Evolutionary conservation across 2,329 filamentous ascomycete species (phyloP), one percentile per base, ranked within the genome.

Genomic region (Malbranchea zuffiana): DNA sequence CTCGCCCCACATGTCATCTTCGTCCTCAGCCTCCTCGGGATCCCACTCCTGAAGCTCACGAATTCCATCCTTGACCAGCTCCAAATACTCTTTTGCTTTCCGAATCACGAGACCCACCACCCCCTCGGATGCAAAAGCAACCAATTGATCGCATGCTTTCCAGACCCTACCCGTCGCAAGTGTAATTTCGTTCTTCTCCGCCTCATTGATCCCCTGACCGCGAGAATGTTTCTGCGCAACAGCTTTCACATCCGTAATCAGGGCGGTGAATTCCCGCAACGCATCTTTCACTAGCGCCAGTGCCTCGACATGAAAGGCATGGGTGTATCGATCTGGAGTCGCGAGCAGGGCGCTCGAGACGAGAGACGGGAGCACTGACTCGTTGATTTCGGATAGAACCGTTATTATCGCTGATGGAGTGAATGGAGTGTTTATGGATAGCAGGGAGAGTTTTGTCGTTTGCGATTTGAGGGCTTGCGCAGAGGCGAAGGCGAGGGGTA

Each of bases 41-140:
- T 79, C 76, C 85, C 87, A 95, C 49, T 88, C 84, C 54, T 85
- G 83, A 46, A 95, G 59, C 61, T 95, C 88, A 44, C 82, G 75
- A 47, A 92, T 73, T 0, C 85, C 81, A 62, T 95, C 88, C 48
- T 82, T 74, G 16, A 95, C 64, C 2, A 81, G 74, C 39, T 82
- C 82, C 26, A 76, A 67, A 60, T 80, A 83, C 54, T 86, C 71
- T 47, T 83, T 75, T 1, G 80, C 80, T 53, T 80, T 86, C 47
- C 71, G 67, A 0, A 81, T 69, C 31, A 88, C 69, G 40, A 86
- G 66, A 0, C 80, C 82, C 0, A 72, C 73, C 4, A 92, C 71
- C 0, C 85, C 86, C 16, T 76, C 61, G 4, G 67, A 68, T 32
- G 77, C 72, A 25, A 93, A 61, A 6, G 67, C 66, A 2, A 75